phyloP scores from a whole-genome alignment of 2,329 filamentous ascomycete species.

The Fusarium ambrosium region DNA sequence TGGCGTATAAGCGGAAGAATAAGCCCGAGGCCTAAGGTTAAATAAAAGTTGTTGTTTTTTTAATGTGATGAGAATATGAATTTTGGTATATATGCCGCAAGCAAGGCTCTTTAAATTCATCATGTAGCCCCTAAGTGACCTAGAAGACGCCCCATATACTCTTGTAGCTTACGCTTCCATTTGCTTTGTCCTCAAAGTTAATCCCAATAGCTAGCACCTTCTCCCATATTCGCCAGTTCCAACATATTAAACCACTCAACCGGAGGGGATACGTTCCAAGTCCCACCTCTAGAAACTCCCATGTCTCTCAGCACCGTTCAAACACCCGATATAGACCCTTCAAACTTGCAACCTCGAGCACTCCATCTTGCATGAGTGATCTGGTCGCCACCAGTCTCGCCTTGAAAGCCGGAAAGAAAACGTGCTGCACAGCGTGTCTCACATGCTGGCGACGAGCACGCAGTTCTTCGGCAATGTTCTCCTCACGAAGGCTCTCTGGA shows the following conservation, averaged over 20 bases:
- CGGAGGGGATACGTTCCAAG: conserved; percentile 12
- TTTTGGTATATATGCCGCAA: not conserved
- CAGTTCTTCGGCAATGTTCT: conserved; percentile 63
- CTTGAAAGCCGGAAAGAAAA: conserved; percentile 92
- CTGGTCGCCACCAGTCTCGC: conserved; percentile 85
- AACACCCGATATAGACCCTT: conserved; percentile 96
- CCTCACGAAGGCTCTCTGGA: conserved; percentile 50
- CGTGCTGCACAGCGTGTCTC: conserved; percentile 82
- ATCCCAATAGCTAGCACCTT: conserved; percentile 10
- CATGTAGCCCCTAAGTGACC: not conserved
- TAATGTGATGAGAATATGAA: conserved; percentile 2
- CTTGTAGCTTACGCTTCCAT: not conserved
- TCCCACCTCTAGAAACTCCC: conserved; percentile 7
- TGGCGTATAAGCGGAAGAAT: conserved; percentile 75
- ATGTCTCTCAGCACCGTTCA: conserved; percentile 80
- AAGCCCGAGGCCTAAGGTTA: conserved; percentile 52
- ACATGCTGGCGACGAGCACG: conserved; percentile 76
- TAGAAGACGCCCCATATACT: not conserved
- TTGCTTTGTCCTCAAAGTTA: not conserved
- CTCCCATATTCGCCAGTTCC: not conserved
- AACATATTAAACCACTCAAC: not conserved
- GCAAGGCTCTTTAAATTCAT: not conserved
- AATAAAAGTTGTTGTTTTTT: conserved; percentile 26
- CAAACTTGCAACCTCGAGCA: conserved; percentile 90
- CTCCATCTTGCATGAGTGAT: conserved; percentile 77